These are phyloP conservation scores for Spinacia oleracea DNA, from an alignment of 179 eudicot genomes.

Conservation along the genomic window DNA sequence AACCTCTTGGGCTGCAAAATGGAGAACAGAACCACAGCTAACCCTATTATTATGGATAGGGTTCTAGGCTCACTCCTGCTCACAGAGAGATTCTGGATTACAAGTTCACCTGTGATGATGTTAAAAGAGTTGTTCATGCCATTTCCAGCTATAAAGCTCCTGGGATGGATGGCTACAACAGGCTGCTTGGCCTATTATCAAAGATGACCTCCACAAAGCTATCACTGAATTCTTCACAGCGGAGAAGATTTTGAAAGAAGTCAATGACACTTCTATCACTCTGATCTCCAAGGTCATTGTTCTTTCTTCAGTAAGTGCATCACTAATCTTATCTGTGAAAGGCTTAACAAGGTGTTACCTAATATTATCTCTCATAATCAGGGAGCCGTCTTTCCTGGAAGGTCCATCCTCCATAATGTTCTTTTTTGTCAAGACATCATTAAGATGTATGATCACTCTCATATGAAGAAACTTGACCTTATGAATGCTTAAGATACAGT, in stretches of 20 bases:
- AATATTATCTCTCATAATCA: background rate
- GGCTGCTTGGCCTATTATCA: background rate
- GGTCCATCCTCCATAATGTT: background rate
- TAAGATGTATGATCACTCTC: too few relatives aligned
- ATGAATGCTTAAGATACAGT: background rate
- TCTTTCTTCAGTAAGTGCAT: background rate
- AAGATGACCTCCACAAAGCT: too few relatives aligned
- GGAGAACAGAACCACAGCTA: too few relatives aligned
- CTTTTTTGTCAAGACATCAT: background rate
- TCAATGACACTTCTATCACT: background rate
- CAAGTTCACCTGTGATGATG: background rate
- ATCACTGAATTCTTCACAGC: too few relatives aligned
- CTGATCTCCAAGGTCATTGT: background rate
- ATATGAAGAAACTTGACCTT: too few relatives aligned
- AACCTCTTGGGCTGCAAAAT: too few relatives aligned
- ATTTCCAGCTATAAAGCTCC: background rate
- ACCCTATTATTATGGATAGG: too few relatives aligned
- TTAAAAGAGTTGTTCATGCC: too few relatives aligned
- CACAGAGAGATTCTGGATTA: background rate
- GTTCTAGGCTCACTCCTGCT: background rate
- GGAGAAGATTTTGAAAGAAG: background rate
- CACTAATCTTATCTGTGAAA: background rate
- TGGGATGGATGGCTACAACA: background rate
- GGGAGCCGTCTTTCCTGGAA: background rate
- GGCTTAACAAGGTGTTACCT: background rate